phyloP scores from a whole-genome alignment of 352 stramenopile species.

The Phytophthora kernoviae region DNA sequence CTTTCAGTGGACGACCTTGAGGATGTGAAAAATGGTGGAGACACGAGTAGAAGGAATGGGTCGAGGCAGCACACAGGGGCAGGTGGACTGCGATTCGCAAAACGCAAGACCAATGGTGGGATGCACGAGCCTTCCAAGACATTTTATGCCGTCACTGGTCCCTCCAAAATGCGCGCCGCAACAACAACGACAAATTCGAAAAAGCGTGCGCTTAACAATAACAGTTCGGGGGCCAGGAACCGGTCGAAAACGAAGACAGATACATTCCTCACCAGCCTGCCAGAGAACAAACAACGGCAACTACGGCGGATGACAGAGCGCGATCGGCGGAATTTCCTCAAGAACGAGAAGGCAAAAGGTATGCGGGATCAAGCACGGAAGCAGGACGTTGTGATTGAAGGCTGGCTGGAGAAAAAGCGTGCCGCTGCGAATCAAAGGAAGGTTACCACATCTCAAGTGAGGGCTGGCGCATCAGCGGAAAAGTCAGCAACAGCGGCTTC shows the following conservation, averaged over 20 bases:
- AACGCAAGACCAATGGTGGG: conserved; percentile 43
- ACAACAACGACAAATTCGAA: conserved; percentile 25
- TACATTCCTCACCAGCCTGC: conserved; percentile 66
- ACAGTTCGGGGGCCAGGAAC: conserved; percentile 21
- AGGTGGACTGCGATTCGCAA: conserved; percentile 54
- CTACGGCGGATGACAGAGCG: conserved; percentile 69
- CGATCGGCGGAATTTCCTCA: conserved; percentile 60
- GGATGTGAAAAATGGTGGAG: conserved; percentile 17
- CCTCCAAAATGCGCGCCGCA: conserved; percentile 40
- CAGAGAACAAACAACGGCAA: conserved; percentile 65
- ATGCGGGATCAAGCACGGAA: conserved; percentile 43
- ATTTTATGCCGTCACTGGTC: conserved; percentile 58
- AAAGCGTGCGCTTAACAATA: conserved; percentile 39
- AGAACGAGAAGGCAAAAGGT: conserved; percentile 57
- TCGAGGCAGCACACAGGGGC: conserved; percentile 22
- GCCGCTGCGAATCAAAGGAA: conserved; percentile 65
- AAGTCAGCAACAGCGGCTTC: conserved; percentile 4
- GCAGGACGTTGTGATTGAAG: conserved; percentile 77
- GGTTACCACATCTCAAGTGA: conserved; percentile 35
- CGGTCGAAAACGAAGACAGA: conserved; percentile 21
- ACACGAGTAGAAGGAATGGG: conserved; percentile 25
- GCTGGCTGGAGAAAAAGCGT: conserved; percentile 73
- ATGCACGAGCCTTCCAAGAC: conserved; percentile 55
- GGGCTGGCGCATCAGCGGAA: conserved; percentile 12
- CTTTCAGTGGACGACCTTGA: conserved; percentile 54